These are phyloP conservation scores for Pichia sp. DNA, from an alignment of 1,139 yeast genomes.

Conservation along the genomic window DNA sequence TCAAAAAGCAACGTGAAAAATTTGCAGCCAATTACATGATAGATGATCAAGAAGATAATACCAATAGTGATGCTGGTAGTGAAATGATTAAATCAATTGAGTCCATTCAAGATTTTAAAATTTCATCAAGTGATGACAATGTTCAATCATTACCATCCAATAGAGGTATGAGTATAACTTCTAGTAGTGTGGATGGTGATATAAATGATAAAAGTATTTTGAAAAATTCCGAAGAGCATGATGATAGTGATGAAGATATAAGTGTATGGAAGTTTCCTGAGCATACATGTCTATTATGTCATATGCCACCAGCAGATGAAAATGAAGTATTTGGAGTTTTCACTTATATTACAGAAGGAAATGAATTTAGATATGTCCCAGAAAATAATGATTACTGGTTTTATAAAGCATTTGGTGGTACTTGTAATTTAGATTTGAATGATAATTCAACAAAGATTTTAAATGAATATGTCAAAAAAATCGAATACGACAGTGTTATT, in stretches of 20 bases:
- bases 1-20: constrained; percentile 40
- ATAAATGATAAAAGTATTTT: too few relatives aligned
- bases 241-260: constrained; percentile 19
- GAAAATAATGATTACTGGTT: constrained; percentile 62
- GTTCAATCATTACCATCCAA: not conserved
- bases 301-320: constrained; percentile 59
- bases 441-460: not conserved
- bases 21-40: constrained; percentile 32
- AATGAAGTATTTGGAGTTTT: constrained; percentile 74
- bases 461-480: constrained; percentile 31
- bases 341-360: constrained; percentile 50
- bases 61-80: constrained; percentile 10
- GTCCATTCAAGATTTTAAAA: constrained; percentile 27
- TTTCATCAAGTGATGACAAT: constrained; percentile 22
- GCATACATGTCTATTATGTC: constrained; percentile 81
- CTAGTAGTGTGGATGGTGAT: not conserved
- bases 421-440: constrained; percentile 41
- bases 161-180: not conserved
- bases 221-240: constrained; percentile 20
- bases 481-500: constrained; percentile 39
- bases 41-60: constrained; percentile 14
- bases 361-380: constrained; percentile 60
- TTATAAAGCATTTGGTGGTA: constrained; percentile 54
- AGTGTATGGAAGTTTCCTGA: constrained; percentile 68
- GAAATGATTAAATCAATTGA: constrained; percentile 26